Evolutionary conservation across 768 basidiomycete species (phyloP).

Genomic region (Phanerochaete carnosa): DNA sequence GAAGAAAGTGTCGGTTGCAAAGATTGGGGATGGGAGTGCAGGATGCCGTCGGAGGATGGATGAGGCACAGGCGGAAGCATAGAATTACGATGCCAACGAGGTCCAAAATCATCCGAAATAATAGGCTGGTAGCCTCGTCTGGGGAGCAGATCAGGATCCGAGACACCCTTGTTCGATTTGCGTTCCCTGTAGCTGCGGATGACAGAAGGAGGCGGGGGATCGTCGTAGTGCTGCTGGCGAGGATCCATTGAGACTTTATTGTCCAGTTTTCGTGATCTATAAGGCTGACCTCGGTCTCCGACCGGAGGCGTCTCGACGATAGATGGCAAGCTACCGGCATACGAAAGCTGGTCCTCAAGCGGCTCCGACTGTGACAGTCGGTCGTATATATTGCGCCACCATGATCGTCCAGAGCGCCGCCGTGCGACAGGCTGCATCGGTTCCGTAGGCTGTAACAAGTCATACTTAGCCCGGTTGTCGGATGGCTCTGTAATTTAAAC

Average conservation of each 20-base stretch:
- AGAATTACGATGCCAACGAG: neutral
- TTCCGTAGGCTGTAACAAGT: neutral
- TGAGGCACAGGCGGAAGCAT: neutral
- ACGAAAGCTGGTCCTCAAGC: neutral
- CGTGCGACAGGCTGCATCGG: too few species aligned
- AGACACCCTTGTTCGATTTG: slow-evolving; percentile 7
- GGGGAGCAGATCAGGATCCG: neutral
- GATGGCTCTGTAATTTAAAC: slow-evolving; percentile 1
- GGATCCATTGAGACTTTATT: neutral
- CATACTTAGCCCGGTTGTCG: neutral
- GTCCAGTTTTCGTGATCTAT: too few species aligned
- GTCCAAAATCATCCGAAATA: neutral
- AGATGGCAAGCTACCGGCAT: neutral
- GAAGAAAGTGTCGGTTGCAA: slow-evolving; percentile 1
- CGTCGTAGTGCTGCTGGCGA: slow-evolving; percentile 25
- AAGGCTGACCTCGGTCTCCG: neutral
- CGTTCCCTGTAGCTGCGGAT: slow-evolving; percentile 28
- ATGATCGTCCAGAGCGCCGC: slow-evolving; percentile 31
- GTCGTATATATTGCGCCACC: slow-evolving; percentile 56
- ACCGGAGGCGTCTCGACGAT: neutral
- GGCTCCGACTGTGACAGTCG: slow-evolving; percentile 41
- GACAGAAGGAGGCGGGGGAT: slow-evolving; percentile 38
- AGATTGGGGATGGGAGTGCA: neutral
- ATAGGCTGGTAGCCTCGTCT: neutral
- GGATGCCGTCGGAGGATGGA: neutral